A percentile compares a stretch with the other conserved stretches of the same genome.
These are phyloP conservation scores for Trypanosoma platydactyli DNA, from an alignment of 208 protist species.

Conservation along the genomic window DNA sequence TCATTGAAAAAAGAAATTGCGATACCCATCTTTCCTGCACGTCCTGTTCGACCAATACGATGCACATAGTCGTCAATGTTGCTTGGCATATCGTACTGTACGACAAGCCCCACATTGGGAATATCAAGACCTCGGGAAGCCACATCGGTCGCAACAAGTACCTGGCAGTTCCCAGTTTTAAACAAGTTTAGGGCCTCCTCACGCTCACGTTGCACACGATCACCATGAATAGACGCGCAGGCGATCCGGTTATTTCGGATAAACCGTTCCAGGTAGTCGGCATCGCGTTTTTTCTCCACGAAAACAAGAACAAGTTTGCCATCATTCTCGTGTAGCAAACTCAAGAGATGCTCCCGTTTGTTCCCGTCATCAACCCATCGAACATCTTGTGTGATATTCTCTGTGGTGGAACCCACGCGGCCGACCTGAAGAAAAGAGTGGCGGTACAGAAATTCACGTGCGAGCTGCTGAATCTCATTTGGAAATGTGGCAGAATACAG, in stretches of 20 bases:
- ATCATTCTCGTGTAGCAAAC: conserved; percentile 65
- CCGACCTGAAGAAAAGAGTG: conserved; percentile 98
- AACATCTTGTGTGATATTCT: conserved; percentile 96
- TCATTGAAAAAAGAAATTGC: conserved; percentile 97
- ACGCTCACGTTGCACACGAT: conserved; percentile 93
- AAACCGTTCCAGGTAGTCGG: conserved; percentile 94
- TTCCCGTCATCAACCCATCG: conserved; percentile 88
- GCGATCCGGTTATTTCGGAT: conserved; percentile 83
- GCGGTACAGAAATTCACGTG: conserved; percentile 95
- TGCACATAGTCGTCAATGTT: conserved; percentile 99
- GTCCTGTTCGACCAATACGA: conserved; percentile 99
- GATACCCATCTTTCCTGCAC: conserved; percentile 95
- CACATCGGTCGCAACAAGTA: conserved; percentile 98
- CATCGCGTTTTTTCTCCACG: conserved; percentile 99
- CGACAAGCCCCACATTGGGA: conserved; percentile 95
- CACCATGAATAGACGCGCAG: conserved; percentile 96
- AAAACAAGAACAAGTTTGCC: conserved; percentile 93
- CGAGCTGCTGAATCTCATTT: conserved; percentile 97
- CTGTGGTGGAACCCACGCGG: conserved; percentile 97
- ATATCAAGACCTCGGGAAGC: conserved; percentile 98
- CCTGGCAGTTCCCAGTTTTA: conserved; percentile 74
- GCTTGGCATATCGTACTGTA: conserved; percentile 98
- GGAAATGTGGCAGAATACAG: conserved; percentile 99
- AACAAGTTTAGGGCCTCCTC: conserved; percentile 92
- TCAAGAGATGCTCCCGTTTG: conserved; percentile 76